Conservation (phyloP, 768 basidiomycete species). For the Trametes sanguinea region DNA sequence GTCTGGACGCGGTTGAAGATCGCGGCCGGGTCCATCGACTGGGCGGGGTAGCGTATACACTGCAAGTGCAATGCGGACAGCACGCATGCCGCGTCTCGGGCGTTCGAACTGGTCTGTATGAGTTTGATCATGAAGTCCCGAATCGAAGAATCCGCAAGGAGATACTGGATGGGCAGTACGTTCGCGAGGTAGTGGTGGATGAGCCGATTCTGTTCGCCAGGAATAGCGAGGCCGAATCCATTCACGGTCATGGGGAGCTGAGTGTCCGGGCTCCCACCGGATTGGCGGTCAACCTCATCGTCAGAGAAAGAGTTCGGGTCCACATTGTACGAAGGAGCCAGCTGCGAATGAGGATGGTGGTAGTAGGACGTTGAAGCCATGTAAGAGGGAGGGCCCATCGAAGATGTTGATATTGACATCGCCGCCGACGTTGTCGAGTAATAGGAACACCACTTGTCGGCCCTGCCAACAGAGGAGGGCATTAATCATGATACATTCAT, state of each 20-base stretch:
- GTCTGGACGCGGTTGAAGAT: slow-evolving; percentile 29
- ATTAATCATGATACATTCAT: slow-evolving; percentile 73
- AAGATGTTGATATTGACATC: background rate
- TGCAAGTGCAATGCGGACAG: slow-evolving; percentile 61
- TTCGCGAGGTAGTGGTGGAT: slow-evolving; percentile 55
- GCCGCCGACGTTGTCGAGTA: slow-evolving; percentile 10
- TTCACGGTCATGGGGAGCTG: slow-evolving; percentile 24
- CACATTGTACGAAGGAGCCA: slow-evolving; percentile 27
- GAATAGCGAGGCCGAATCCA: slow-evolving; percentile 24
- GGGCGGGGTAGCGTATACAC: slow-evolving; percentile 26
- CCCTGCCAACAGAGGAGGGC: slow-evolving; percentile 58
- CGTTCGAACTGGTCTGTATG: slow-evolving; percentile 45
- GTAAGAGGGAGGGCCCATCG: slow-evolving; percentile 9
- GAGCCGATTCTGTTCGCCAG: slow-evolving; percentile 30
- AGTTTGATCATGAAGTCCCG: slow-evolving; percentile 51
- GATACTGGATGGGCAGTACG: slow-evolving; percentile 69
- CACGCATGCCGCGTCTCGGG: slow-evolving; percentile 61
- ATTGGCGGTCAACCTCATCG: slow-evolving; percentile 21
- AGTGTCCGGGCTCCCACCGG: slow-evolving; percentile 14
- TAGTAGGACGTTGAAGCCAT: slow-evolving; percentile 12
- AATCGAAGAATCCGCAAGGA: slow-evolving; percentile 57
- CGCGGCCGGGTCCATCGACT: slow-evolving; percentile 16
- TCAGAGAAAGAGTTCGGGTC: slow-evolving; percentile 14
- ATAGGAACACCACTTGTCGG: slow-evolving; percentile 24
- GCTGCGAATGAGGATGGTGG: slow-evolving; percentile 23